These are phyloP conservation scores for Pyrenochaeta sp. DNA, from an alignment of 2,329 filamentous ascomycete species.

Conservation along the genomic window DNA sequence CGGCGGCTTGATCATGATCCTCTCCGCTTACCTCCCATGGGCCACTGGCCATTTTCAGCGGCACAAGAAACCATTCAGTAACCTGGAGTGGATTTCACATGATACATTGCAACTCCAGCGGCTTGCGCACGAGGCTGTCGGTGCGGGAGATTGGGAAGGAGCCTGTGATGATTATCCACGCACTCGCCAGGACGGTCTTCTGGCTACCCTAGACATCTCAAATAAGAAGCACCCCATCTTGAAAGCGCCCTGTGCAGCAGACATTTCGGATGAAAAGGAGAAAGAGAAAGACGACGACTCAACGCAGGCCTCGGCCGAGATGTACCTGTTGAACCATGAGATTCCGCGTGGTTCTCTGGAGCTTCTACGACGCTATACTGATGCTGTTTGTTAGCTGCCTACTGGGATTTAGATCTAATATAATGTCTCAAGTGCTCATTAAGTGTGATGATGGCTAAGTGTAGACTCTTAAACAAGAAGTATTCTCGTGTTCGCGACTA, in stretches of 20 bases:
- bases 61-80: neutral
- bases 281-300: neutral
- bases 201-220: slow-evolving; percentile 7
- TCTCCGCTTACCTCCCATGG: neutral
- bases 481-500: too few species aligned
- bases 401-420: neutral
- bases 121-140: slow-evolving; percentile 17
- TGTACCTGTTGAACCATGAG: neutral
- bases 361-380: neutral
- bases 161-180: slow-evolving; percentile 2
- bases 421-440: too few species aligned
- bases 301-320: neutral
- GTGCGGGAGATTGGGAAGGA: slow-evolving; percentile 10
- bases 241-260: neutral
- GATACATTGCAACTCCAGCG: slow-evolving; percentile 19
- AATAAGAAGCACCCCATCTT: slow-evolving; percentile 3
- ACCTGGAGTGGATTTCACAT: slow-evolving; percentile 11
- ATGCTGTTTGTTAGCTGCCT: neutral
- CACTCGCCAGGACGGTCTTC: slow-evolving; percentile 6
- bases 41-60: neutral
- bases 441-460: too few species aligned
- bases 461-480: too few species aligned
- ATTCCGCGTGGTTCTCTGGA: neutral
- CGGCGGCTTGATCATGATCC: neutral
- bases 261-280: neutral